These are phyloP conservation scores for Rutstroemia sp. DNA, from an alignment of 2,329 filamentous ascomycete species.

Conservation along the genomic window DNA sequence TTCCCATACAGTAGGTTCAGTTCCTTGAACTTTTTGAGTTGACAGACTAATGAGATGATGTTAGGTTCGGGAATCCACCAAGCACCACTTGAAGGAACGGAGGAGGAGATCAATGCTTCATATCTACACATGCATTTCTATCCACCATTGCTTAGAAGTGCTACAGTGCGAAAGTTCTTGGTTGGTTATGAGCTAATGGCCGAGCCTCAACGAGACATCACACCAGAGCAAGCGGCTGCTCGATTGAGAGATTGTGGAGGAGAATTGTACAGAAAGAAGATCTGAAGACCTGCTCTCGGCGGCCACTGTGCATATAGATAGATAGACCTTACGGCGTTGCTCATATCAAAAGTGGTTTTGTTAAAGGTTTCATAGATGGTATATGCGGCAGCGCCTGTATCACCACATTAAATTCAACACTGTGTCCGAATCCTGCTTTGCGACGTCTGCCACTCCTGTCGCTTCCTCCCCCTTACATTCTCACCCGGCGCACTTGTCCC, in stretches of 20 bases:
- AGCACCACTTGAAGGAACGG: conserved; percentile 74
- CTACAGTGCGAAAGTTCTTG: conserved; percentile 91
- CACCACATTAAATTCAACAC: too few relatives aligned
- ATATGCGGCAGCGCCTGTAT: too few relatives aligned
- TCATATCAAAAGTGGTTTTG: not conserved
- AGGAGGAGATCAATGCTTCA: conserved; percentile 77
- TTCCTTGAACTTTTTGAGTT: not conserved
- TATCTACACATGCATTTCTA: conserved; percentile 99
- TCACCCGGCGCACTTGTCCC: too few relatives aligned
- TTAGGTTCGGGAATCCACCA: conserved; percentile 88
- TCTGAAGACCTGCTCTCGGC: conserved; percentile 7
- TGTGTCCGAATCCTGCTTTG: too few relatives aligned
- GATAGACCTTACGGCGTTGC: not conserved
- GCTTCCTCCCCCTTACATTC: too few relatives aligned
- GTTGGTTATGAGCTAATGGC: conserved; percentile 96
- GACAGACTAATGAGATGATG: conserved; percentile 3
- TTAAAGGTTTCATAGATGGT: too few relatives aligned
- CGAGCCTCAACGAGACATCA: conserved; percentile 97
- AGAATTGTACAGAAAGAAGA: conserved; percentile 67
- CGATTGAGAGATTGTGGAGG: conserved; percentile 69
- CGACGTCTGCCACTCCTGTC: too few relatives aligned
- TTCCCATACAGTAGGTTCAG: conserved; percentile 77
- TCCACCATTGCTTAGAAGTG: conserved; percentile 83
- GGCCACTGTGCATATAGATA: not conserved
- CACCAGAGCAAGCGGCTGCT: conserved; percentile 86